Percentiles rank a stretch among this genome's conserved stretches.
These are phyloP conservation scores for Oryza glumipatula DNA, from an alignment of 176 grass and related monocot genomes.

Conservation along the genomic window DNA sequence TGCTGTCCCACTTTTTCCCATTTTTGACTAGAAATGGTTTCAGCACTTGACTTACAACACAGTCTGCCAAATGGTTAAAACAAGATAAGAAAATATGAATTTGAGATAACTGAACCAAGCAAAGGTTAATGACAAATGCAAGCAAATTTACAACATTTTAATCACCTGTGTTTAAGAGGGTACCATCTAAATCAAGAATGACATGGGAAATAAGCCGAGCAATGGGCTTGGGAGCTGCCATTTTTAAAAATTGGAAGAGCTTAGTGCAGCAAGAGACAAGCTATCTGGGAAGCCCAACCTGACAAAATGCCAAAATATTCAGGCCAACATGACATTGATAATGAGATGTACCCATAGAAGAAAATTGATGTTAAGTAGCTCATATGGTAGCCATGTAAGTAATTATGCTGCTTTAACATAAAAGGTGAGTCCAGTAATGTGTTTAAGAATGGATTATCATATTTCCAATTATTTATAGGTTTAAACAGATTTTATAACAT, in stretches of 20 bases:
- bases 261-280: conserved; percentile 43
- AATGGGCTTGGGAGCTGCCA: conserved; percentile 62
- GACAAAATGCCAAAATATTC: conserved; percentile 40
- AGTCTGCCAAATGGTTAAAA: conserved; percentile 64
- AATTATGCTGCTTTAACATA: conserved; percentile 10
- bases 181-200: conserved; percentile 96
- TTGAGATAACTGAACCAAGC: conserved; percentile 24
- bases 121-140: background rate
- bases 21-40: conserved; percentile 73
- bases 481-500: background rate
- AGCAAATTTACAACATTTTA: conserved; percentile 3
- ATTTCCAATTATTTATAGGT: background rate
- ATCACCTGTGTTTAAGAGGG: conserved; percentile 92
- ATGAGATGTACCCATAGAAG: background rate
- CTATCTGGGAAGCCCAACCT: conserved; percentile 49
- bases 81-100: conserved; percentile 19
- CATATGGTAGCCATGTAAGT: background rate
- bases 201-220: conserved; percentile 70
- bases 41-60: conserved; percentile 66
- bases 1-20: conserved; percentile 83
- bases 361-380: background rate
- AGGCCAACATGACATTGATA: conserved; percentile 10
- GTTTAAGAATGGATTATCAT: background rate
- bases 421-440: background rate
- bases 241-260: conserved; percentile 44